Percentiles rank a stretch among this genome's conserved stretches.
phyloP scores from a whole-genome alignment of 1,284 basidiomycete genomes.

The Ustilago xerochloae region DNA sequence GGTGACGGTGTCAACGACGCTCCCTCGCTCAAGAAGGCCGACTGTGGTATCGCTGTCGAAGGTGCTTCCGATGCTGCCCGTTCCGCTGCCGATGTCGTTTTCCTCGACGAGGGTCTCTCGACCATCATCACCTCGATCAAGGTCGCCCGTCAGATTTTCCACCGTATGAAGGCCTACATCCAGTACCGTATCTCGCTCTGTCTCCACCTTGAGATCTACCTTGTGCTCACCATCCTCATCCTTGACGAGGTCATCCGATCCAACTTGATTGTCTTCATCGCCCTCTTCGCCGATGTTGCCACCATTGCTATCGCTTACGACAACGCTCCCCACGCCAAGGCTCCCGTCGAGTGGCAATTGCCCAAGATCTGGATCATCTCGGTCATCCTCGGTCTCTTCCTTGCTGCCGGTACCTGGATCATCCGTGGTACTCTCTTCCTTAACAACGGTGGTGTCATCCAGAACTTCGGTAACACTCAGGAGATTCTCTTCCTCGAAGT shows the following conservation, averaged over 20 bases:
- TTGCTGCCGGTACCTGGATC: constrained; percentile 73
- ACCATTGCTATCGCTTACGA: constrained; percentile 73
- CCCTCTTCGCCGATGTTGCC: constrained; percentile 73
- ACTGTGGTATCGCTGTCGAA: constrained; percentile 72
- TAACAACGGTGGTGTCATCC: constrained; percentile 71
- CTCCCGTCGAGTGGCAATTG: constrained; percentile 74
- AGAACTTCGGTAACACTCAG: constrained; percentile 73
- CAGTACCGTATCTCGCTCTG: constrained; percentile 70
- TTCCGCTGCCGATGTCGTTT: constrained; percentile 72
- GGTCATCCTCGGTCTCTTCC: constrained; percentile 70
- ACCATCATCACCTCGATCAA: constrained; percentile 74
- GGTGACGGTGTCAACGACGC: constrained; percentile 70
- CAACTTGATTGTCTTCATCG: constrained; percentile 74
- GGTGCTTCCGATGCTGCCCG: constrained; percentile 72
- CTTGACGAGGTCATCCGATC: constrained; percentile 73
- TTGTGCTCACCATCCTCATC: constrained; percentile 72
- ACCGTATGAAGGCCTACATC: constrained; percentile 73
- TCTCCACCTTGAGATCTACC: constrained; percentile 74
- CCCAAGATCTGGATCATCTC: constrained; percentile 74
- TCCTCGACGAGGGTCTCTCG: constrained; percentile 71
- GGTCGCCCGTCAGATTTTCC: constrained; percentile 74
- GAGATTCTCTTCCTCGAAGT: constrained; percentile 74
- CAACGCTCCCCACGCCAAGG: constrained; percentile 71
- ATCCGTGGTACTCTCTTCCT: constrained; percentile 72
- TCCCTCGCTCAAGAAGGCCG: constrained; percentile 71